Percentiles rank a stretch among this genome's conserved stretches.
These are phyloP conservation scores for Fusarium concolor DNA, from an alignment of 2,329 filamentous ascomycete genomes.

Conservation along the genomic window DNA sequence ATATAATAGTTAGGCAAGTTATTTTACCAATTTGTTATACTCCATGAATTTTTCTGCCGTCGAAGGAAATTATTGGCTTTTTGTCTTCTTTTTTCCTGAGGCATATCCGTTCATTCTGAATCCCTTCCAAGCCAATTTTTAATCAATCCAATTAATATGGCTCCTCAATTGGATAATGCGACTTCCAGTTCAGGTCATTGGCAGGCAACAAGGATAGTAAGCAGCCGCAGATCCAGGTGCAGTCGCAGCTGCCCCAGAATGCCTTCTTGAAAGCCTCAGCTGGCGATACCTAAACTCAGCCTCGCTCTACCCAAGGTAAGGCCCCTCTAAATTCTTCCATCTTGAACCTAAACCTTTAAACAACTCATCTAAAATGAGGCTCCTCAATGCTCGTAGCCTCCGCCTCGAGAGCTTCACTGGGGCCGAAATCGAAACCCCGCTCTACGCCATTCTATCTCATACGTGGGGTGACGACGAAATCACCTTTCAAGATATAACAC, in stretches of 20 bases:
- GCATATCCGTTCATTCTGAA: too few relatives aligned
- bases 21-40: too few relatives aligned
- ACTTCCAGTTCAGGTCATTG: too few relatives aligned
- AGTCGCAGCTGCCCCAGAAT: background rate
- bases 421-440: slow-evolving; percentile 26
- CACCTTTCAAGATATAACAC: slow-evolving; percentile 44
- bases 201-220: background rate
- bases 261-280: slow-evolving; percentile 7
- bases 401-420: slow-evolving; percentile 42
- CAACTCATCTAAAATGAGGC: slow-evolving; percentile 39
- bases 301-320: background rate
- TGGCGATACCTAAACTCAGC: slow-evolving; percentile 2
- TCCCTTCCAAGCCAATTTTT: too few relatives aligned
- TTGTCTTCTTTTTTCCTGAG: too few relatives aligned
- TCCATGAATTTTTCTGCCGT: too few relatives aligned
- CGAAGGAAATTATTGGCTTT: too few relatives aligned
- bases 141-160: too few relatives aligned
- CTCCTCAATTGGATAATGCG: too few relatives aligned
- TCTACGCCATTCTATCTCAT: slow-evolving; percentile 53
- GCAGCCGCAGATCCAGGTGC: background rate
- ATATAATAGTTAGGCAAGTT: too few relatives aligned
- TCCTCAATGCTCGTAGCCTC: slow-evolving; percentile 43
- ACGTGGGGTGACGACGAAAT: slow-evolving; percentile 51
- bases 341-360: background rate
- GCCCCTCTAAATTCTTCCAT: background rate